Base-by-base conservation (phyloP, 768 basidiomycete genomes). In the Mycena venus region DNA sequence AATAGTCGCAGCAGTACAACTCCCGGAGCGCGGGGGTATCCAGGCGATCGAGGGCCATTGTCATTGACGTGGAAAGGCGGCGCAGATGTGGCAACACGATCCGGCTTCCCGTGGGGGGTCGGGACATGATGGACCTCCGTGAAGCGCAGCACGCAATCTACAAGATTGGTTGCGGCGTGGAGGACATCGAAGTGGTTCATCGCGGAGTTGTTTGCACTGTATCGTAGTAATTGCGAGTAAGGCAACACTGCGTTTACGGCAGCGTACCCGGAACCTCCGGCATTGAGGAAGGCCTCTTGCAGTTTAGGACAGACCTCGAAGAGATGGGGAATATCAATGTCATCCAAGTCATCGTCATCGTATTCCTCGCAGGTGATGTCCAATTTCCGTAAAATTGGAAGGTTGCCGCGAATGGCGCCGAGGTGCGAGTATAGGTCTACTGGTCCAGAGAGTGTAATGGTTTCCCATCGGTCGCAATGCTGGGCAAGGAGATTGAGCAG, bases 381-480 rank as follows among this genome's bases (percentile, higher is more conserved):
- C 55, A 72, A 40, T 29, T 44, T 21, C 9, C 63, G 62, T 15
- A 72, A 49, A 21, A 58, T 42, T 1, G 53, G 56, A n/a, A 72
- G 47, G 3, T 14, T 0, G 5, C n/a, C 51, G 14, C 17, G 36
- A 14, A 63, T n/a, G n/a, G 7, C 2, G 9, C 2, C 44, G 2
- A 59, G 44, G 6, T 9, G 8, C 4, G 23, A 21, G 14, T 62
- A 61, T 14, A 62, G 0, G 4, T 10, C 14, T 19, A 1, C 1
- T 23, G 59, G 44, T 4, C 47, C 32, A 11, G 19, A 38, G 7
- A 70, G 15, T 34, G 10, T 9, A 11, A 40, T 6, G 10, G 34
- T 70, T 38, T 70, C 49, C 68, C 68, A 70, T 1, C 68, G 58
- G 34, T n/a, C 9, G 21, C 59, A 61, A 15, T 70, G 47, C 12